A percentile compares a stretch with the other conserved stretches of the same genome.
Evolutionary conservation across 2,329 filamentous ascomycete genomes (phyloP).

Genomic region (Ophiocordyceps sinensis): DNA sequence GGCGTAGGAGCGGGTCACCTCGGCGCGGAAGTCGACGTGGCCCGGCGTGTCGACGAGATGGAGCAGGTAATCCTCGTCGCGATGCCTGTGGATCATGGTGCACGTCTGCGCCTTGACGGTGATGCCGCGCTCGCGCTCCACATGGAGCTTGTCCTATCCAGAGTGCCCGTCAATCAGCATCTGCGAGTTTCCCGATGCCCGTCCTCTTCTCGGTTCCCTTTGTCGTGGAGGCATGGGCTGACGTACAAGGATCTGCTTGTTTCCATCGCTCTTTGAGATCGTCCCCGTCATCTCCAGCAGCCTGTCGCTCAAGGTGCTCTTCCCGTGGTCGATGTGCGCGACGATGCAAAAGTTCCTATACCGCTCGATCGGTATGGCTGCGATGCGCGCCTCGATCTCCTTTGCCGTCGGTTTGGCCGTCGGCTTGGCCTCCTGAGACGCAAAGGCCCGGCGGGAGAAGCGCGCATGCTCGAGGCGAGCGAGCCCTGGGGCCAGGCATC

Average conservation of each 20-base stretch:
- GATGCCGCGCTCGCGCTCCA: slow-evolving; percentile 90
- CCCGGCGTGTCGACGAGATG: slow-evolving; percentile 95
- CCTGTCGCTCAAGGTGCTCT: slow-evolving; percentile 87
- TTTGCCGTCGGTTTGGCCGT: slow-evolving; percentile 16
- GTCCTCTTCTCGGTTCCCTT: background rate
- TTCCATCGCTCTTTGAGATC: slow-evolving; percentile 63
- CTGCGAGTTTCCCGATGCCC: too few relatives aligned
- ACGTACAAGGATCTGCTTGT: slow-evolving; percentile 71
- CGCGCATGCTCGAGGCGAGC: slow-evolving; percentile 1
- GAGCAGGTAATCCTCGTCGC: slow-evolving; percentile 77
- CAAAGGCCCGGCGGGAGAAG: slow-evolving; percentile 4
- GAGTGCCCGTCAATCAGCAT: slow-evolving; percentile 4
- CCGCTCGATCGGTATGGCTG: slow-evolving; percentile 61
- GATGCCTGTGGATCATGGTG: slow-evolving; percentile 86
- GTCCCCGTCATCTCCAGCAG: slow-evolving; percentile 89
- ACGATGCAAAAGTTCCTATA: slow-evolving; percentile 98
- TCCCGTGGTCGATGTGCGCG: slow-evolving; percentile 96
- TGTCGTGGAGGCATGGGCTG: background rate
- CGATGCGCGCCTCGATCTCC: slow-evolving; percentile 38
- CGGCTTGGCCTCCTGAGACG: slow-evolving; percentile 10
- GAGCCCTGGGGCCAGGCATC: slow-evolving; percentile 11
- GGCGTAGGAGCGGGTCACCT: slow-evolving; percentile 90
- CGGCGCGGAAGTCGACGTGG: slow-evolving; percentile 93
- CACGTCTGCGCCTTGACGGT: slow-evolving; percentile 98
- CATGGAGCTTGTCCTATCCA: slow-evolving; percentile 70